Base-by-base conservation (phyloP, 2,329 filamentous ascomycete species). In the Elsinoe necatrix region DNA sequence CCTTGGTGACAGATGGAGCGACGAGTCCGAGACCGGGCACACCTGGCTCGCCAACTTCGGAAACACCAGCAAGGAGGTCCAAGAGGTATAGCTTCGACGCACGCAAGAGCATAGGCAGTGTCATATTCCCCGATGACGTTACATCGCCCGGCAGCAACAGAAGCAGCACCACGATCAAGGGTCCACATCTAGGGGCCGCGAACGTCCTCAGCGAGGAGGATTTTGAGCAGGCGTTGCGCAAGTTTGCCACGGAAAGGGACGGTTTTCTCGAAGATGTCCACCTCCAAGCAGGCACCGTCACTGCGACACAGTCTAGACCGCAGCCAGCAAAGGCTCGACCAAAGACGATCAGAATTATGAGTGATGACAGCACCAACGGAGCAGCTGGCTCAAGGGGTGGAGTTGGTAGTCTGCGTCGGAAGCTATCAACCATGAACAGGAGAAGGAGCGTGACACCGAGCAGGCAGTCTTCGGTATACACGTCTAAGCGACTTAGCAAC, bases 361-460 rank as follows among this genome's bases (percentile, higher is more conserved):
- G 82, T 27, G 90, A 95, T 61, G 75, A 74, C 34, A 69, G 70
- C 14, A 65, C 68, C 3, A 55, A 57, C 23, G 54, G 58, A 45
- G 57, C 57, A 31, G 71, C 73, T 61, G 75, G 78, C 25, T 67
- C 82, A 48, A 78, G 78, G 65, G 79, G 77, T 12, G 79, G 83
- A 69, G 88, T 83, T 61, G 92, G 92, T 43, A 96, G 90, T 73
- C 87, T 98, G 65, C 83, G 92, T 61, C 84, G 93, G 70, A 89
- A 93, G 66, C 87, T 98, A 72, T 95, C 92, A 64, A 93, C 96
- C 66, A 95, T 97, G 87, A 95, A 87, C 72, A 92, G 92, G 75
- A 85, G 90, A 70, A 45, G 37, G 37, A 56, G 54, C 35, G 35
- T 25, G 9, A 29, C 42, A n/a, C 37, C 54, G 43, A 68, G 66